Conservation (phyloP, 2,329 filamentous ascomycete species). For the Colletotrichum tropicicola region DNA sequence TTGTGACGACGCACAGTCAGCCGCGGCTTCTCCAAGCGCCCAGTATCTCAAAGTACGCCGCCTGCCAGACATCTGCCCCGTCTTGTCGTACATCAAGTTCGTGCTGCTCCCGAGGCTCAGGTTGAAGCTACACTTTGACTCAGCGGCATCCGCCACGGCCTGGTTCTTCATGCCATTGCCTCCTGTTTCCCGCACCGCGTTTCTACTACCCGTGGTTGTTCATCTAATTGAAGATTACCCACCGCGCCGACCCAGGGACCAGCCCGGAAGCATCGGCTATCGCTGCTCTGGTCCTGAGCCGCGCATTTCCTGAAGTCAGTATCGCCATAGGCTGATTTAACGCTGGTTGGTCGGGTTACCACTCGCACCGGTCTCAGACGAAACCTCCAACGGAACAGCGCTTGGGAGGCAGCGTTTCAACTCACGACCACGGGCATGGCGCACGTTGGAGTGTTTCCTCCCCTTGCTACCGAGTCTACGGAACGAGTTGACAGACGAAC, state of each 20-base stretch:
- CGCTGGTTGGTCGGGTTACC: constrained; percentile 24
- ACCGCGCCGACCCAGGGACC: constrained; percentile 43
- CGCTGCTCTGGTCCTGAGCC: constrained; percentile 23
- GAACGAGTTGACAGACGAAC: not conserved
- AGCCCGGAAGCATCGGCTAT: constrained; percentile 40
- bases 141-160: constrained; percentile 36
- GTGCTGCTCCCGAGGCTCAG: constrained; percentile 38
- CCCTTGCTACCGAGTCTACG: constrained; percentile 34
- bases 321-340: constrained; percentile 33
- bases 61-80: constrained; percentile 29
- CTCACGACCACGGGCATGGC: constrained; percentile 47
- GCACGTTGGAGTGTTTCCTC: constrained; percentile 41
- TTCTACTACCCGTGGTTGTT: constrained; percentile 34
- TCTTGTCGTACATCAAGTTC: constrained; percentile 39
- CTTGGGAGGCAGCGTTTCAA: constrained; percentile 25
- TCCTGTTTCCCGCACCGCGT: constrained; percentile 33
- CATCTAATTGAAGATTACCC: constrained; percentile 47
- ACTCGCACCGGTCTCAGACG: constrained; percentile 37
- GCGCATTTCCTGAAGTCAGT: constrained; percentile 34
- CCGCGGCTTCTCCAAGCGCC: constrained; percentile 6
- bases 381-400: constrained; percentile 35
- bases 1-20: not conserved
- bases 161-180: constrained; percentile 35
- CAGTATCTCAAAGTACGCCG: constrained; percentile 38
- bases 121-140: constrained; percentile 38